phyloP scores from a whole-genome alignment of 306 rosid genomes.

The Glycyrrhiza uralensis region DNA sequence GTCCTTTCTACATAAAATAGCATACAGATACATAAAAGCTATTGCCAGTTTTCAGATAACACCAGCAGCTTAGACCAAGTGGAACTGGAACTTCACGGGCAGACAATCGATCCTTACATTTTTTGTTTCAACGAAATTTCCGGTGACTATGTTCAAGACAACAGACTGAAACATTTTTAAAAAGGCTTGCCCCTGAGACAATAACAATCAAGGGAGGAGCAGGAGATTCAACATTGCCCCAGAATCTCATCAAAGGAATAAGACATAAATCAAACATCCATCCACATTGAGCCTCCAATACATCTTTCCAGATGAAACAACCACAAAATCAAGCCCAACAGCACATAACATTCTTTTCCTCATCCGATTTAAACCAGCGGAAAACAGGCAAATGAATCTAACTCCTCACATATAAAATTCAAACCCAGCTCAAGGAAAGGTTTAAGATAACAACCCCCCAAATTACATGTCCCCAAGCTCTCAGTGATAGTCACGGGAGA shows the following conservation, averaged over 20 bases:
- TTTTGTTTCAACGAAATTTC: background rate
- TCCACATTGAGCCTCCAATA: conserved; percentile 12
- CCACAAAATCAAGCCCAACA: conserved; percentile 7
- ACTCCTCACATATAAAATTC: conserved; percentile 8
- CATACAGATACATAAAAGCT: background rate
- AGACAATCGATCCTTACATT: background rate
- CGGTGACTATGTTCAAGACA: conserved; percentile 2
- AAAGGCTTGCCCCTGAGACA: background rate
- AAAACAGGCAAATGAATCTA: background rate
- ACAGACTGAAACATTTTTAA: background rate
- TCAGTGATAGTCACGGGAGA: background rate
- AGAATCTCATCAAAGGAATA: conserved; percentile 14
- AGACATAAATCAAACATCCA: background rate
- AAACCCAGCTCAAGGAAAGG: conserved; percentile 15
- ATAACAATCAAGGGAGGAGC: background rate
- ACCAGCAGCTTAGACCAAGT: conserved; percentile 14
- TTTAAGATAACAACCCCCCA: background rate
- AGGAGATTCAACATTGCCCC: conserved; percentile 6
- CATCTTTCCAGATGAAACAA: background rate
- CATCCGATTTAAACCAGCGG: background rate
- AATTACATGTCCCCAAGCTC: background rate
- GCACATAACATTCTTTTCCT: background rate
- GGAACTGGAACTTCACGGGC: background rate
- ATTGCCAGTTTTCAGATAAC: background rate
- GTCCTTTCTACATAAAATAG: background rate